phyloP scores from a whole-genome alignment of 83 land plant species.

The Picea abies region DNA sequence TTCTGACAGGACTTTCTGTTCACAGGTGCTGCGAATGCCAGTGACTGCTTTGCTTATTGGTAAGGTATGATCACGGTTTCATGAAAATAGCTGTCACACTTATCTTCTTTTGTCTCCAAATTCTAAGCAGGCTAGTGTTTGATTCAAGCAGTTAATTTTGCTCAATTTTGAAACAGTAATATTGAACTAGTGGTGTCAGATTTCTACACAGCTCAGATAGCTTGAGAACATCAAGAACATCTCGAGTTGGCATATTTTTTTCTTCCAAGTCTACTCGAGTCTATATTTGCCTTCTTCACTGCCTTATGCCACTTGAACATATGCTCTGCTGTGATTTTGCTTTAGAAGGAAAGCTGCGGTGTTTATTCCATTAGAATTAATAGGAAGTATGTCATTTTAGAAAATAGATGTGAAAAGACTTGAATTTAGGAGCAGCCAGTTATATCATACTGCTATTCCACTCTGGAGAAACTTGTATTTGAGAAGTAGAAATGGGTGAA shows the following conservation, averaged over 20 bases:
- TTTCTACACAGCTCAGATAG: not conserved
- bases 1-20: slow-evolving; percentile 4
- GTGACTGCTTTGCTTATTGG: slow-evolving; percentile 43
- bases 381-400: not conserved
- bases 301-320: not conserved
- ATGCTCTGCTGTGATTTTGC: not conserved
- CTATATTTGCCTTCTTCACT: not conserved
- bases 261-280: not conserved
- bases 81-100: not conserved
- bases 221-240: not conserved
- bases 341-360: not conserved
- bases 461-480: not conserved
- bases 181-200: no score
- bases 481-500: slow-evolving; percentile 8
- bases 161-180: no score
- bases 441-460: not conserved
- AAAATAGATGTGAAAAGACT: not conserved
- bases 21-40: slow-evolving; percentile 70
- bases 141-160: not conserved
- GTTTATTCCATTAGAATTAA: not conserved
- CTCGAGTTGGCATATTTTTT: no score
- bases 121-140: not conserved
- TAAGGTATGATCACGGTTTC: slow-evolving; percentile 33
- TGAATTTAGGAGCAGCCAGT: not conserved
- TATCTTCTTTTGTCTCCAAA: not conserved